phyloP scores from a whole-genome alignment of 768 basidiomycete genomes.

The Serpula lacrymans region DNA sequence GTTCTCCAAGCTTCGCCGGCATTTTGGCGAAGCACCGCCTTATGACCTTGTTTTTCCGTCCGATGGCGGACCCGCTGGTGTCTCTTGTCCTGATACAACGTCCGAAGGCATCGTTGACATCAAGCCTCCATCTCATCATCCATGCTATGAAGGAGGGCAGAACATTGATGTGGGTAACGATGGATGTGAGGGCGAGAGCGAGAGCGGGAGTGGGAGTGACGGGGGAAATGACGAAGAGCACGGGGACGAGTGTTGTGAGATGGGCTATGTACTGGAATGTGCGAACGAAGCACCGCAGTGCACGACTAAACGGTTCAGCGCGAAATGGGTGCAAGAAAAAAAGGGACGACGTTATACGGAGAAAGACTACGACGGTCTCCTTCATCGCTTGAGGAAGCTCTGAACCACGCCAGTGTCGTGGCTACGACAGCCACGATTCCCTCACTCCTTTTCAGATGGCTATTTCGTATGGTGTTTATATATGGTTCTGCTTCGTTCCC shows the following conservation, averaged over 20 bases:
- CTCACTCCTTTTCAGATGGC: not conserved
- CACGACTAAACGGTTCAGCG: conserved; percentile 19
- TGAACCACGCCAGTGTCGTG: too few species aligned
- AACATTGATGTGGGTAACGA: not conserved
- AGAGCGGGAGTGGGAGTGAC: not conserved
- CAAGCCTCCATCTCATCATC: not conserved
- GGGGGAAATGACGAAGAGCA: not conserved
- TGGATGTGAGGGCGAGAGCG: not conserved
- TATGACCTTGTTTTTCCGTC: conserved; percentile 16
- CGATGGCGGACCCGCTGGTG: not conserved
- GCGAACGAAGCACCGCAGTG: too few species aligned
- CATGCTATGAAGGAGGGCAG: conserved; percentile 2
- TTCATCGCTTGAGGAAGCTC: conserved; percentile 33
- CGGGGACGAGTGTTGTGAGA: not conserved
- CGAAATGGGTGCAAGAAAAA: conserved; percentile 39
- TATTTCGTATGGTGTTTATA: not conserved
- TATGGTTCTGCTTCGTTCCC: not conserved
- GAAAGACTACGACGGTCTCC: conserved; percentile 30
- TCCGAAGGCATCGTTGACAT: not conserved
- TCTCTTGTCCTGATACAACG: too few species aligned
- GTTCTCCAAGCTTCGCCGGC: conserved; percentile 30
- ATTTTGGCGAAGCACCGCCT: conserved; percentile 29
- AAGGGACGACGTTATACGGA: conserved; percentile 35
- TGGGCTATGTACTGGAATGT: too few species aligned
- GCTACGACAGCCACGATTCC: too few species aligned